Conservation (phyloP, 2,329 filamentous ascomycete species). For the Ophiognomonia clavigignenti-juglandacearum region DNA sequence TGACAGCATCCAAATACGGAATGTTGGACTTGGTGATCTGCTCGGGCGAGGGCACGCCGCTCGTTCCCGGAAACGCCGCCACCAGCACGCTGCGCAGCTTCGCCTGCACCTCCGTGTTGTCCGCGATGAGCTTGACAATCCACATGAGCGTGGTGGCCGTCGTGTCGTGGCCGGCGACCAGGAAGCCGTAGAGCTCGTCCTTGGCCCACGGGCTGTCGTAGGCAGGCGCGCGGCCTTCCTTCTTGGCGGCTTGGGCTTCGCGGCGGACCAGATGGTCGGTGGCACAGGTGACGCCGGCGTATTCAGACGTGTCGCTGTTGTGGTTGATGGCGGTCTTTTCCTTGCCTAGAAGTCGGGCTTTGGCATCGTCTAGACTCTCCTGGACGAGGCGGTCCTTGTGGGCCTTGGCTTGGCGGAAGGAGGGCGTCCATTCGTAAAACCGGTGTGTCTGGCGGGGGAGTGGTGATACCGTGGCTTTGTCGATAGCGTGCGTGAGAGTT, state of each 20-base stretch:
- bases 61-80: conserved; percentile 30
- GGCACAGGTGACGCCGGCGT: conserved; percentile 4
- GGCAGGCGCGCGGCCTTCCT: conserved; percentile 5
- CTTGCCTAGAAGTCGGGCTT: background rate
- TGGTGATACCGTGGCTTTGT: conserved; percentile 3
- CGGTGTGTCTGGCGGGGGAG: conserved; percentile 2
- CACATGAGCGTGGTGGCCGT: conserved; percentile 38
- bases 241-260: conserved; percentile 2
- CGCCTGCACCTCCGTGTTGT: conserved; percentile 32
- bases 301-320: background rate
- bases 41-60: conserved; percentile 24
- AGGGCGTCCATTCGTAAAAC: conserved; percentile 1
- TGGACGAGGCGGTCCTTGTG: conserved; percentile 7
- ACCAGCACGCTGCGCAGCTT: conserved; percentile 35
- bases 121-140: conserved; percentile 36
- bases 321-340: no score
- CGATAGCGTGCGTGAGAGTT: conserved; percentile 1
- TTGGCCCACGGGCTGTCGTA: conserved; percentile 4
- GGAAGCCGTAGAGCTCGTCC: conserved; percentile 35
- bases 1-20: conserved; percentile 40
- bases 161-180: conserved; percentile 39
- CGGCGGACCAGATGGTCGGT: conserved; percentile 10
- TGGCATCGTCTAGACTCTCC: conserved; percentile 9
- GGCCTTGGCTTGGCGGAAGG: conserved; percentile 6
- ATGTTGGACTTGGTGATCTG: conserved; percentile 31